Percentiles rank a stretch among this genome's conserved stretches.
phyloP scores from a whole-genome alignment of 345 rosid species.

The Psidium guajava region DNA sequence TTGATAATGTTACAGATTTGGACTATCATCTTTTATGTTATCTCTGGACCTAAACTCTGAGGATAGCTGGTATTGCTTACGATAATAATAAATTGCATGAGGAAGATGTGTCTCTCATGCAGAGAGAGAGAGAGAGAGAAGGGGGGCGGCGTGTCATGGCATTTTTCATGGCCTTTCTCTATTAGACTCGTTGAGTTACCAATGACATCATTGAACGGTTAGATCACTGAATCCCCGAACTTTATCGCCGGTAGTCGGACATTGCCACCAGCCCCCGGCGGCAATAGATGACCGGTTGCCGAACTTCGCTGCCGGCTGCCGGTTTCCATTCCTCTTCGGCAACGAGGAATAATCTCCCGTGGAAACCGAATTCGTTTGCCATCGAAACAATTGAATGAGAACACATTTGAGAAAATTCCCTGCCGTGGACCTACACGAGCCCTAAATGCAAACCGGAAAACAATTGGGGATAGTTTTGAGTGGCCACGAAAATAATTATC shows the following conservation, averaged over 20 bases:
- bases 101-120: background rate
- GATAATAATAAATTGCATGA: background rate
- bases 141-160: too few species aligned
- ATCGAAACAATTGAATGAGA: background rate
- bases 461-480: background rate
- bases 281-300: background rate
- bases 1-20: background rate
- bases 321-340: too few species aligned
- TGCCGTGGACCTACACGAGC: background rate
- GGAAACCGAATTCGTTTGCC: background rate
- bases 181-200: background rate
- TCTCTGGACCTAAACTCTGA: background rate
- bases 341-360: background rate
- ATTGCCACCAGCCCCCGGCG: background rate
- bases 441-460: background rate
- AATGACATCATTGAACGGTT: background rate
- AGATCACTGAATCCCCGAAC: background rate
- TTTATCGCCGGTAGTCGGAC: background rate
- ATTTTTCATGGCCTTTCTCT: too few species aligned
- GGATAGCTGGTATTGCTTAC: rapidly evolving
- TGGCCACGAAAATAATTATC: background rate
- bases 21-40: background rate
- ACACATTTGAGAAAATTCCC: background rate
- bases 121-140: background rate
- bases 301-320: background rate